These are phyloP conservation scores for Pestalotiopsis sp. DNA, from an alignment of 2,329 filamentous ascomycete species.

Conservation along the genomic window DNA sequence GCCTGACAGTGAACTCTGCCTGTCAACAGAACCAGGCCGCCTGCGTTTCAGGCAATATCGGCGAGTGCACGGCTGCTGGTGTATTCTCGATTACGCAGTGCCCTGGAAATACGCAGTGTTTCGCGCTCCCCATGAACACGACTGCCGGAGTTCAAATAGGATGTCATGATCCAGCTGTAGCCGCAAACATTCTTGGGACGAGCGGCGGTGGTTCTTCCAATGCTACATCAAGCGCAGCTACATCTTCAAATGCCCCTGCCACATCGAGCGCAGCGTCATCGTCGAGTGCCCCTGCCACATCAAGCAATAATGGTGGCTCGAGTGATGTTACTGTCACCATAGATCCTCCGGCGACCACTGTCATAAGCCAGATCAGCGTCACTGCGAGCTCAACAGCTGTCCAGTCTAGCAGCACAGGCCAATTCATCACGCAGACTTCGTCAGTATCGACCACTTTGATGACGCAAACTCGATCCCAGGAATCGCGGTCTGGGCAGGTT, in stretches of 20 bases:
- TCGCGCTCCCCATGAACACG: conserved; percentile 56
- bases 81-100: conserved; percentile 45
- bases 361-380: conserved; percentile 23
- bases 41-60: conserved; percentile 54
- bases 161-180: conserved; percentile 45
- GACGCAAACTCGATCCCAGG: conserved; percentile 21
- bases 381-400: conserved; percentile 13
- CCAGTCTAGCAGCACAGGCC: neutral
- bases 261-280: neutral
- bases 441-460: conserved; percentile 22
- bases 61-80: conserved; percentile 44
- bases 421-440: conserved; percentile 15
- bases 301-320: conserved; percentile 12
- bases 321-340: conserved; percentile 21
- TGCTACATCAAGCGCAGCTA: conserved; percentile 14
- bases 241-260: neutral
- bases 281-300: neutral
- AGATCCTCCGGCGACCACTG: conserved; percentile 25
- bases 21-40: conserved; percentile 51
- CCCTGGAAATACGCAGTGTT: conserved; percentile 43
- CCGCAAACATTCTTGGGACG: conserved; percentile 44
- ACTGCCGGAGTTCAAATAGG: conserved; percentile 50
- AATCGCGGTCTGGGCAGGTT: conserved; percentile 6
- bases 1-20: conserved; percentile 45
- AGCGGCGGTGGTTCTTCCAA: conserved; percentile 14